Conservation (phyloP, 768 basidiomycete genomes). For the Tricholoma flavovirens region DNA sequence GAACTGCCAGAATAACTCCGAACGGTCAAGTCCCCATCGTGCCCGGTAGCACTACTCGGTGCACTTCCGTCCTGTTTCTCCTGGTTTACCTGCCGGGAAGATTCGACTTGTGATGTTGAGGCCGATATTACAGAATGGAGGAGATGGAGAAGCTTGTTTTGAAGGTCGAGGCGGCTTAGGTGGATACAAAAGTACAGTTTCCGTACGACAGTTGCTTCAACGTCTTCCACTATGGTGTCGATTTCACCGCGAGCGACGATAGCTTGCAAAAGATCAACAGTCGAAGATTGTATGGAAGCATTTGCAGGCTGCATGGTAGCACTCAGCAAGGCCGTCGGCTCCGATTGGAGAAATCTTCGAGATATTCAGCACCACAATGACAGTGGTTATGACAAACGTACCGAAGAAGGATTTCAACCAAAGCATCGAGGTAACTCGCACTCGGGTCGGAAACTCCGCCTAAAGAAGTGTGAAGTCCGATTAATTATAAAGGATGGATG, state of each 20-base stretch:
- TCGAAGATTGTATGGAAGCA: conserved; percentile 60
- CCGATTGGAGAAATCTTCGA: conserved; percentile 69
- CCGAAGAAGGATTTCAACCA: conserved; percentile 72
- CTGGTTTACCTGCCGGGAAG: conserved; percentile 22
- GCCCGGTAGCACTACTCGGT: conserved; percentile 27
- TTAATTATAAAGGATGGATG: not conserved
- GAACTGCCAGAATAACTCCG: conserved; percentile 53
- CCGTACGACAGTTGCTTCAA: conserved; percentile 67
- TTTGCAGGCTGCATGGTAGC: conserved; percentile 59
- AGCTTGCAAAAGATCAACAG: conserved; percentile 78
- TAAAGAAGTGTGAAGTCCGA: conserved; percentile 11
- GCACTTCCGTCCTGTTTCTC: conserved; percentile 21
- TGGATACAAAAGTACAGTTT: conserved; percentile 77
- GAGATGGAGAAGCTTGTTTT: conserved; percentile 90
- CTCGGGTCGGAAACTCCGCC: conserved; percentile 43
- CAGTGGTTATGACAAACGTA: conserved; percentile 25
- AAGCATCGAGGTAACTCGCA: conserved; percentile 68
- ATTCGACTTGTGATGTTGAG: conserved; percentile 36
- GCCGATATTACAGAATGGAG: conserved; percentile 81
- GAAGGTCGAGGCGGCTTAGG: conserved; percentile 65
- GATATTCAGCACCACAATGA: conserved; percentile 1
- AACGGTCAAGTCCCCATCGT: conserved; percentile 27
- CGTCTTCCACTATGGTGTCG: conserved; percentile 51
- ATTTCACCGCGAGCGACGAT: conserved; percentile 80
- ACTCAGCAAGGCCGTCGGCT: conserved; percentile 48